Conservation (phyloP, 495 filamentous ascomycete genomes). For the Aspergillus heteromorphus region DNA sequence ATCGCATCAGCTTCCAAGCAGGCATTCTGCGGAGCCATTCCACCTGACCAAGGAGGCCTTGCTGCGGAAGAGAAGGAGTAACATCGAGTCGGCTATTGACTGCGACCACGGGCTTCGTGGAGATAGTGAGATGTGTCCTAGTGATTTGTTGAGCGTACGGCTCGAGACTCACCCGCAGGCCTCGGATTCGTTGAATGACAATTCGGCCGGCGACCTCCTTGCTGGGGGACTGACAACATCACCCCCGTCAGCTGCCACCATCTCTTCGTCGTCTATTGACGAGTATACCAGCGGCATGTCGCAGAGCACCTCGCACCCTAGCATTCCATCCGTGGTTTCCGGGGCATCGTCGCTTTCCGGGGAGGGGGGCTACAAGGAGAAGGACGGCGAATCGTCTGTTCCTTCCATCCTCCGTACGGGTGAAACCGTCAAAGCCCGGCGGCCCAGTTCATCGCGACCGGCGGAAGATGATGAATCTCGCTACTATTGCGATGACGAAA, state of each 20-base stretch:
- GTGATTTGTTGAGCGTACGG: conserved; percentile 18
- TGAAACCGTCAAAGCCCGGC: conserved; percentile 39
- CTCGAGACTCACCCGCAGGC: conserved; percentile 41
- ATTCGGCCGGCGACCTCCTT: conserved; percentile 43
- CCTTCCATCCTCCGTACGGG: conserved; percentile 43
- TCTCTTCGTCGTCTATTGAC: conserved; percentile 46
- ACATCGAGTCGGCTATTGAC: conserved; percentile 28
- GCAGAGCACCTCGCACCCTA: conserved; percentile 66
- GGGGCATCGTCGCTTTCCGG: conserved; percentile 76
- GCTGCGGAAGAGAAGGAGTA: conserved; percentile 28
- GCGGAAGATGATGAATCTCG: conserved; percentile 38
- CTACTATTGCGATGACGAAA: conserved; percentile 44
- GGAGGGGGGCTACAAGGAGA: conserved; percentile 24
- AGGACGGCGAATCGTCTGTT: conserved; percentile 25
- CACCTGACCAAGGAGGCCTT: conserved; percentile 38
- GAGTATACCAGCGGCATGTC: conserved; percentile 54
- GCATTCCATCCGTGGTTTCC: conserved; percentile 69
- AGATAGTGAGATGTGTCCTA: conserved; percentile 25
- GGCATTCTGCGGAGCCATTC: conserved; percentile 41
- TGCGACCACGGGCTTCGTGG: conserved; percentile 13
- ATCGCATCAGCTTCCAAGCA: conserved; percentile 33
- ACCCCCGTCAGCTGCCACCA: conserved; percentile 50
- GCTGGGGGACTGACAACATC: conserved; percentile 44
- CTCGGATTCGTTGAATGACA: conserved; percentile 31
- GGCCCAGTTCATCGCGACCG: conserved; percentile 16